Percentiles rank a stretch among this genome's conserved stretches.
phyloP scores from a whole-genome alignment of 2,329 filamentous ascomycete genomes.

The Ceratocystis harringtonii region DNA sequence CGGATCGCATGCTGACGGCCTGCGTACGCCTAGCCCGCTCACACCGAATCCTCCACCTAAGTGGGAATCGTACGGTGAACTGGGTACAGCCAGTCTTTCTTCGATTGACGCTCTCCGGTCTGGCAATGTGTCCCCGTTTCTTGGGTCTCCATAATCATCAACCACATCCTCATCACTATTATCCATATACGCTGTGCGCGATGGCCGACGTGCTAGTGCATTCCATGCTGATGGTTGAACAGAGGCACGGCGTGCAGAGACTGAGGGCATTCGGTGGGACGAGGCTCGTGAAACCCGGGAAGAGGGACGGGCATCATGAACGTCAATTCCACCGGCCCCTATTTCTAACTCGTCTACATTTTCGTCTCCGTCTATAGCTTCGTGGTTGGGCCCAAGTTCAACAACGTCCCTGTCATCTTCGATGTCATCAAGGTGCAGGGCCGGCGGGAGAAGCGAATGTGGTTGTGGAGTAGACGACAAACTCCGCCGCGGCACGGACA shows the following conservation, averaged over 20 bases:
- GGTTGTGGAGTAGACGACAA: too few species aligned
- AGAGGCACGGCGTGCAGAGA: neutral
- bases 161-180: neutral
- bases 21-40: neutral
- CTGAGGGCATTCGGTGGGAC: neutral
- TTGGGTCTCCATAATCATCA: neutral
- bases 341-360: too few species aligned
- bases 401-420: too few species aligned
- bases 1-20: neutral
- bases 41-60: neutral
- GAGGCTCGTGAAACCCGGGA: neutral
- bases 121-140: neutral
- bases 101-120: neutral
- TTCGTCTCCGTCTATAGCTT: too few species aligned
- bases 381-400: too few species aligned
- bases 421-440: too few species aligned
- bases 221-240: neutral
- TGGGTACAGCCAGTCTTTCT: neutral
- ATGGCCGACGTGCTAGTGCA: neutral
- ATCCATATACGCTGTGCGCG: neutral
- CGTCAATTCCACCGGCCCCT: too few species aligned
- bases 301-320: neutral
- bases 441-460: neutral
- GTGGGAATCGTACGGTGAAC: too few species aligned
- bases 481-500: too few species aligned